Conservation (phyloP, 2,329 filamentous ascomycete species). For the Ascomycota sp. region DNA sequence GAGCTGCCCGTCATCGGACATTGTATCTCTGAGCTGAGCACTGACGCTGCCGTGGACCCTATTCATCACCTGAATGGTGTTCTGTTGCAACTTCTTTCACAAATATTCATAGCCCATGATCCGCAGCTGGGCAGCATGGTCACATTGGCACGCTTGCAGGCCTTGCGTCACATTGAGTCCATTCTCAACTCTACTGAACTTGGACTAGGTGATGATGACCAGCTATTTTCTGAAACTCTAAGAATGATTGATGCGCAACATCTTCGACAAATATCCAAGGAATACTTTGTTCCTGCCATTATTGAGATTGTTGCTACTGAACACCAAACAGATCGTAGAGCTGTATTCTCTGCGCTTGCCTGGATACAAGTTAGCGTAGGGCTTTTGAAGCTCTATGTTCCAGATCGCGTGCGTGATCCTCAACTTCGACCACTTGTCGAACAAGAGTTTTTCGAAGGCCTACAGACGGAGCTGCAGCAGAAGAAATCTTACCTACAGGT, state of each 20-base stretch:
- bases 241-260: constrained; percentile 12
- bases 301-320: constrained; percentile 16
- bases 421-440: constrained; percentile 43
- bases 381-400: constrained; percentile 59
- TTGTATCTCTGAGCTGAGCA: constrained; percentile 26
- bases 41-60: constrained; percentile 26
- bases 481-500: constrained; percentile 36
- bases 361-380: constrained; percentile 59
- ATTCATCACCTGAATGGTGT: constrained; percentile 23
- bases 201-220: constrained; percentile 1
- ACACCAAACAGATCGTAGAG: constrained; percentile 4
- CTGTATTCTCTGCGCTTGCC: constrained; percentile 25
- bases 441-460: constrained; percentile 30
- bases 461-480: constrained; percentile 29
- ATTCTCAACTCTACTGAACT: constrained; percentile 1
- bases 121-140: constrained; percentile 10
- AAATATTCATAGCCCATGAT: constrained; percentile 19
- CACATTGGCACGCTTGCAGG: constrained; percentile 7
- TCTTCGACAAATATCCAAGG: constrained; percentile 14
- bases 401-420: constrained; percentile 71
- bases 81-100: constrained; percentile 22
- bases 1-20: constrained; percentile 40
- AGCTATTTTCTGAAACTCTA: constrained; percentile 6
- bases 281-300: constrained; percentile 23
- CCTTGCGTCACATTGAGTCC: constrained; percentile 5